Evolutionary conservation across 257 asterid species (phyloP).

Genomic region (Haberlea rhodopensis): DNA sequence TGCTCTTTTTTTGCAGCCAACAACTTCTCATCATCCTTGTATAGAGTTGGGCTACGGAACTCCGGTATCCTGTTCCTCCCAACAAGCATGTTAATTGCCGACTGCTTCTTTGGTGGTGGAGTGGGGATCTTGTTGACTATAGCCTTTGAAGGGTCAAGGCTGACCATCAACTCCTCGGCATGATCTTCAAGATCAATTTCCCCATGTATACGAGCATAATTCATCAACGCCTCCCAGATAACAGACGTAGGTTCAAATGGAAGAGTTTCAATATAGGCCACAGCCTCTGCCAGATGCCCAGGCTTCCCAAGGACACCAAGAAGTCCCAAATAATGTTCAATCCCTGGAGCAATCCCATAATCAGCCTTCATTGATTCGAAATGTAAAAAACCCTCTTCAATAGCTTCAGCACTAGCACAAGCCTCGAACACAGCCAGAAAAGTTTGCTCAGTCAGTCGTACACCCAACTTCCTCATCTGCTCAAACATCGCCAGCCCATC

Average conservation of each 20-base stretch:
- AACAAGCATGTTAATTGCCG: slow-evolving; percentile 72
- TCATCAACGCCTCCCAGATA: slow-evolving; percentile 88
- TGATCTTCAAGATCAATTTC: slow-evolving; percentile 90
- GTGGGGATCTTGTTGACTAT: slow-evolving; percentile 60
- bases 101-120: slow-evolving; percentile 75
- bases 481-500: slow-evolving; percentile 85
- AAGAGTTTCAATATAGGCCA: slow-evolving; percentile 64
- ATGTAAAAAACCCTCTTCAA: slow-evolving; percentile 83
- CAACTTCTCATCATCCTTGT: slow-evolving; percentile 89
- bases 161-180: slow-evolving; percentile 71
- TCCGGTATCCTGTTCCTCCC: slow-evolving; percentile 77
- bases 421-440: slow-evolving; percentile 84
- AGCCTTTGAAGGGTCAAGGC: slow-evolving; percentile 72
- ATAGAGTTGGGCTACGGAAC: slow-evolving; percentile 65
- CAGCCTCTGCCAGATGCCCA: slow-evolving; percentile 85
- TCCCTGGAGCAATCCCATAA: slow-evolving; percentile 61
- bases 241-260: slow-evolving; percentile 75
- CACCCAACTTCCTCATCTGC: slow-evolving; percentile 65
- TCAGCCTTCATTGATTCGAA: slow-evolving; percentile 75
- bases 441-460: slow-evolving; percentile 59
- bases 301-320: slow-evolving; percentile 74
- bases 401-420: slow-evolving; percentile 91
- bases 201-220: slow-evolving; percentile 90
- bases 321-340: slow-evolving; percentile 80
- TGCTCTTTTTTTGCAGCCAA: slow-evolving; percentile 85